phyloP scores from a whole-genome alignment of 139 green algal genomes.

The Micractinium conductrix region DNA sequence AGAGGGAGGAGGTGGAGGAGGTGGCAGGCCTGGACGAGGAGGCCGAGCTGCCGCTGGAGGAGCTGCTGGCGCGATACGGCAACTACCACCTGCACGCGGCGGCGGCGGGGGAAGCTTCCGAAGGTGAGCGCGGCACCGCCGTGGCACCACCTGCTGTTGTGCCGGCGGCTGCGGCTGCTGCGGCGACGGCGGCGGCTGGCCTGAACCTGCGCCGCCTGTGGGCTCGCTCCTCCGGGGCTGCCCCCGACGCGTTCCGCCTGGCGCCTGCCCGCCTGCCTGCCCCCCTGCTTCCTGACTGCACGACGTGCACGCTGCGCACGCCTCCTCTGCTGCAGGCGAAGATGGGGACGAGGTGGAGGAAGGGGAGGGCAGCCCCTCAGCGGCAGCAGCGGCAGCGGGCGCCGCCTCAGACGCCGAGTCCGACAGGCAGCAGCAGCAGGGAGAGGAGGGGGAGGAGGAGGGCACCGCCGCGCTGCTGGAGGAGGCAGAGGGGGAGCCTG shows the following conservation, averaged over 20 bases:
- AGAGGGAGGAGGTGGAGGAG: slow-evolving; percentile 59
- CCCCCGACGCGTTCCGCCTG: too few relatives aligned
- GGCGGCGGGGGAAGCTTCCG: too few relatives aligned
- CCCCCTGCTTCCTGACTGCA: too few relatives aligned
- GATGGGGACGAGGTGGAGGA: not conserved
- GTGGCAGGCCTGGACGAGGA: slow-evolving; percentile 78
- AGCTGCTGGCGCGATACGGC: slow-evolving; percentile 82
- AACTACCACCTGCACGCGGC: slow-evolving; percentile 38
- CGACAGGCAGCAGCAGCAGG: too few relatives aligned
- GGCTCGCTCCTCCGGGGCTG: too few relatives aligned
- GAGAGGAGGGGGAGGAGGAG: not conserved
- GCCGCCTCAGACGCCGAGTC: not conserved
- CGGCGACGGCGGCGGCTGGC: too few relatives aligned
- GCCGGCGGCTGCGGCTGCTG: too few relatives aligned
- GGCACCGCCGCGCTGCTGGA: slow-evolving; percentile 18
- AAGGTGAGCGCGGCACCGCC: too few relatives aligned
- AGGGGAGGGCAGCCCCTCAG: not conserved
- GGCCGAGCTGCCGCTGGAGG: slow-evolving; percentile 86
- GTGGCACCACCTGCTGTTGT: too few relatives aligned
- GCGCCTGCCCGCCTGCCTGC: not conserved
- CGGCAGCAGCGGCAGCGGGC: not conserved
- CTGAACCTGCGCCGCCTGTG: too few relatives aligned
- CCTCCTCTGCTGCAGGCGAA: not conserved
- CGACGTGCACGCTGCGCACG: too few relatives aligned
- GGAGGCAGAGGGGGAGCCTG: not conserved